A percentile compares a stretch with the other conserved stretches of the same genome.
Evolutionary conservation across 352 stramenopile genomes (phyloP).

Genomic region (Lagenidium giganteum): DNA sequence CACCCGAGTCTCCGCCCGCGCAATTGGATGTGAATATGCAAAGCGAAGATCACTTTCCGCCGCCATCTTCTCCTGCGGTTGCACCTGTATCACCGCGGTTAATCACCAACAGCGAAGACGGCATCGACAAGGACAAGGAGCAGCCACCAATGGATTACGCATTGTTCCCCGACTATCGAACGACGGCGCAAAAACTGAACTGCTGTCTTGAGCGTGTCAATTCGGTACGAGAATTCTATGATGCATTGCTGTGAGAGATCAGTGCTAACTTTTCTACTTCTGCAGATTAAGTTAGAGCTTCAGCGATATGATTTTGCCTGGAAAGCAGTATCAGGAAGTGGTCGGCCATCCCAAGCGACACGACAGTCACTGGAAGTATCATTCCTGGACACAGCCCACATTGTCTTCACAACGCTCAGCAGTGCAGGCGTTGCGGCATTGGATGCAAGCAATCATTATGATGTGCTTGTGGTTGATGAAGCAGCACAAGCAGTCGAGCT

Average conservation of each 20-base stretch:
- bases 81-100: too few species aligned
- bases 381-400: conserved; percentile 87
- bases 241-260: background rate
- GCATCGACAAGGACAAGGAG: conserved; percentile 7
- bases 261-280: conserved; percentile 1
- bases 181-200: conserved; percentile 76
- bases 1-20: conserved; percentile 3
- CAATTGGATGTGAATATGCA: background rate
- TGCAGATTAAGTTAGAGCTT: conserved; percentile 73
- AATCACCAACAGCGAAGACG: too few species aligned
- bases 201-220: conserved; percentile 65
- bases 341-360: conserved; percentile 56
- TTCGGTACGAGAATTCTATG: conserved; percentile 35
- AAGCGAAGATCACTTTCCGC: background rate
- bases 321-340: conserved; percentile 54
- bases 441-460: conserved; percentile 70
- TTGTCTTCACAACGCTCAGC: conserved; percentile 91
- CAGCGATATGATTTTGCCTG: conserved; percentile 80
- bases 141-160: conserved; percentile 61
- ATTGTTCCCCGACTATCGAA: conserved; percentile 57
- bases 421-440: conserved; percentile 80
- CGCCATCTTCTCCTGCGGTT: too few species aligned
- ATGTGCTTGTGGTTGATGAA: conserved; percentile 86
- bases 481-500: conserved; percentile 83
- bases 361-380: conserved; percentile 81